Conservation (phyloP, 768 basidiomycete species). For the Tulasnella sp. region DNA sequence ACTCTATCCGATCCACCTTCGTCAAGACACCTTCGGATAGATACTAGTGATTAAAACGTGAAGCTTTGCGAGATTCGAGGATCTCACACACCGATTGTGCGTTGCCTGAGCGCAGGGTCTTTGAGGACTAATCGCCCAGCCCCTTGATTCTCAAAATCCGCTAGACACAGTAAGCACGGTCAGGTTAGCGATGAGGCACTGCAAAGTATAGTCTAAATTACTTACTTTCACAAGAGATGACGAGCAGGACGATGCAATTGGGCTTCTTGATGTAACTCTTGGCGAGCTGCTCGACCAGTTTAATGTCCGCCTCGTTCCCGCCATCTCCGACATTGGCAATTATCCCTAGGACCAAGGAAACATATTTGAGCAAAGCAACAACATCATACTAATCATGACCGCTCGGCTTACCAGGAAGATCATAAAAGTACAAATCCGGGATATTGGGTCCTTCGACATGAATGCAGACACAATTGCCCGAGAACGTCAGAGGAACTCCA, state of each 20-base stretch:
- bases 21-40: slow-evolving; percentile 65
- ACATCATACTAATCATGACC: background rate
- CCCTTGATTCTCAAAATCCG: slow-evolving; percentile 76
- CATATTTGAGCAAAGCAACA: too few species aligned
- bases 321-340: slow-evolving; percentile 25
- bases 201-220: background rate
- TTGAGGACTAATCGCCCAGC: slow-evolving; percentile 61
- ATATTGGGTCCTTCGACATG: slow-evolving; percentile 46
- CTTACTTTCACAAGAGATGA: slow-evolving; percentile 27
- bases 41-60: slow-evolving; percentile 37
- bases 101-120: slow-evolving; percentile 56
- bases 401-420: slow-evolving; percentile 32
- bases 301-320: slow-evolving; percentile 26
- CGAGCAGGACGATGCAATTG: slow-evolving; percentile 26
- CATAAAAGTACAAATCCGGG: slow-evolving; percentile 34
- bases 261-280: slow-evolving; percentile 17
- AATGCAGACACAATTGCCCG: slow-evolving; percentile 49
- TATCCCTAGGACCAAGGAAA: slow-evolving; percentile 8
- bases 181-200: too few species aligned
- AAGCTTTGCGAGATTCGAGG: slow-evolving; percentile 47
- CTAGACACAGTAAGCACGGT: slow-evolving; percentile 37
- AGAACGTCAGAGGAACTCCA: slow-evolving; percentile 39
- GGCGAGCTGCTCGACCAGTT: slow-evolving; percentile 21
- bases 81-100: slow-evolving; percentile 58
- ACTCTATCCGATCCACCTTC: slow-evolving; percentile 64